Evolutionary conservation across 2,329 filamentous ascomycete species (phyloP), one percentile per base, ranked within the genome.

Genomic region (Fusarium liriodendri): DNA sequence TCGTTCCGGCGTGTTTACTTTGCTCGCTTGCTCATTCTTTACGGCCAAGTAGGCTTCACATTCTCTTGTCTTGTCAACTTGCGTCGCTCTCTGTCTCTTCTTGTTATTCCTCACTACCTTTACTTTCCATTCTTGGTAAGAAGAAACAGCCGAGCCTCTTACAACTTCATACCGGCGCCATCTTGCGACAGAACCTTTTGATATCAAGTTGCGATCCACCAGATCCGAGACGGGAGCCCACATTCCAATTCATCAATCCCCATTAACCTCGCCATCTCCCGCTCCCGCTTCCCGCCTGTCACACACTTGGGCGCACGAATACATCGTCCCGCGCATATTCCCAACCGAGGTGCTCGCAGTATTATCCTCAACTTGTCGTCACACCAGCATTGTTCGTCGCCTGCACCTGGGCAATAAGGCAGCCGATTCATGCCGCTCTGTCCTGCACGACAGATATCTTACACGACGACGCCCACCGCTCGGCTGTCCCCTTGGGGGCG

Each of bases 61-160:
- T 63, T 70, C 67, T 57, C 64, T 75, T 55, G 47, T 64, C 62
- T 75, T 55, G 54, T 64, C 62, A 38, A 75, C 67, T 52, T 33
- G 22, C 62, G 58, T 64, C 72, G 62, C 63, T 71, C 67, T 20
- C 25, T 50, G 11, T 62, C 22, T 25, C 57, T 58, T 35, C 45
- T 57, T 50, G 32, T 55, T 63, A 13, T 58, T 68, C 42, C 55
- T 66, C 40, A 57, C 29, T 45, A 35, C n/a, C 57, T 37, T 64
- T 65, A 60, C 64, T 73, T 76, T 69, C 65, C 57, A 20, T 70
- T 73, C 64, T 71, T 62, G 66, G 76, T 67, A 75, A 76, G 42
- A 67, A 70, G 63, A 57, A 52, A 66, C 59, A 40, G 54, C 32
- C 60, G 42, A 62, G 18, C 57, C 18, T 55, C 61, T 70, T 66